Evolutionary conservation across 345 rosid genomes (phyloP).

Genomic region (Citrus medica): DNA sequence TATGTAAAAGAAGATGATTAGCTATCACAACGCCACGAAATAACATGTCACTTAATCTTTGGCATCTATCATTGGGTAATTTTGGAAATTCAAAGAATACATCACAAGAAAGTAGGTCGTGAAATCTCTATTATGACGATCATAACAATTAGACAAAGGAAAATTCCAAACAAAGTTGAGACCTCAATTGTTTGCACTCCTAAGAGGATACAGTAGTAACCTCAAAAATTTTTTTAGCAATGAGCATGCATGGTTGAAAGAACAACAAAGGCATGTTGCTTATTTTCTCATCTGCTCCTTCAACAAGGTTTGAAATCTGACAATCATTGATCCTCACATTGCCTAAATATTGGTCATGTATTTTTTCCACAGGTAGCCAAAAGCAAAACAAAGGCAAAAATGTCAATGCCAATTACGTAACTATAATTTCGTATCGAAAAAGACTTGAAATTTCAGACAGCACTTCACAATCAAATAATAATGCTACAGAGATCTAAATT

Average conservation of each 20-base stretch:
- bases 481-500: neutral
- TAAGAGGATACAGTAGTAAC: neutral
- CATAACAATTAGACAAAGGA: neutral
- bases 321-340: neutral
- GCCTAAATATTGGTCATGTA: neutral
- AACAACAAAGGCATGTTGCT: neutral
- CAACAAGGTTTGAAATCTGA: neutral
- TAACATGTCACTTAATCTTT: constrained; percentile 7
- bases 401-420: neutral
- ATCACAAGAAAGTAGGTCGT: constrained; percentile 2
- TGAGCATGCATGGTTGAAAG: neutral
- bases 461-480: neutral
- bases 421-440: neutral
- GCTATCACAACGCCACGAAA: constrained; percentile 1
- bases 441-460: neutral
- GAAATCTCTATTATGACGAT: neutral
- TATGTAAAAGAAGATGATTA: neutral
- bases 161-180: neutral
- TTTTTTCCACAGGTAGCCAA: neutral
- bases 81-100: constrained; percentile 15
- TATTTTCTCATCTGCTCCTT: neutral
- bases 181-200: neutral
- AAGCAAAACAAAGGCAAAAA: neutral
- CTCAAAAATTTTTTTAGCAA: neutral
- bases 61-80: constrained; percentile 2